Evolutionary conservation across 768 basidiomycete genomes (phyloP), one percentile per base, ranked within the genome.

Genomic region (Hortiboletus campestris): DNA sequence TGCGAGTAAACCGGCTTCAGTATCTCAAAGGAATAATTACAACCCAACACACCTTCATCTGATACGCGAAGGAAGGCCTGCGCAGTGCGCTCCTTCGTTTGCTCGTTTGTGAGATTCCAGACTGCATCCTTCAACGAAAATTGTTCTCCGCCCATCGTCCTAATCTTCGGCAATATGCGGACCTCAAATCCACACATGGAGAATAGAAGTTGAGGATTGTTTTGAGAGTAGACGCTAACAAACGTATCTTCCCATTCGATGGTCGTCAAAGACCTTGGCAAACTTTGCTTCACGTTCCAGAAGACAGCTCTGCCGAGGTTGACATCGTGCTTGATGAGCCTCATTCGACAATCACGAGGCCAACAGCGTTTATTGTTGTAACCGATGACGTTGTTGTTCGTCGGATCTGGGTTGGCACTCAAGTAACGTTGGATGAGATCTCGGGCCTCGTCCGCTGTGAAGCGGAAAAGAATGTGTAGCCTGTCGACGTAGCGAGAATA

Each of bases 191-290:
- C 94, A 66, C 86, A 92, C 96, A 98, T 98, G 5, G 95, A 94
- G 80, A 98, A 99, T 40, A 99, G 78, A 28, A 99, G 76, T 63
- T 99, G 97, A 25, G 97, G 97, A 73, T 98, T 99, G 69, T 98
- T 90, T 71, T 91, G 91, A 9, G 95, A 98, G 75, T 91, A 99
- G 44, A 98, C 96, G 54, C 93, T 95, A 62, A 94, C 92, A 65
- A 95, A 94, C 0, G 95, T 94, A 67, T 98, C 94, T 59, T 98
- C 96, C 97, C 97, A 98, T 66, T 98, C 97, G 67, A 99, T 98
- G 0, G 97, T 98, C 0, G 97, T 98, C 59, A 99, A 76, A 16
- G 96, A 97, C 46, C 97, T 80, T 0, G 97, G 97, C 25, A 99
- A 73, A 63, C 91, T 91, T 72, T 98, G 94, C 76, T 98, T 97